Conservation (phyloP, 805 yeast genomes). For the Kodamaea kaohsiungensis region DNA sequence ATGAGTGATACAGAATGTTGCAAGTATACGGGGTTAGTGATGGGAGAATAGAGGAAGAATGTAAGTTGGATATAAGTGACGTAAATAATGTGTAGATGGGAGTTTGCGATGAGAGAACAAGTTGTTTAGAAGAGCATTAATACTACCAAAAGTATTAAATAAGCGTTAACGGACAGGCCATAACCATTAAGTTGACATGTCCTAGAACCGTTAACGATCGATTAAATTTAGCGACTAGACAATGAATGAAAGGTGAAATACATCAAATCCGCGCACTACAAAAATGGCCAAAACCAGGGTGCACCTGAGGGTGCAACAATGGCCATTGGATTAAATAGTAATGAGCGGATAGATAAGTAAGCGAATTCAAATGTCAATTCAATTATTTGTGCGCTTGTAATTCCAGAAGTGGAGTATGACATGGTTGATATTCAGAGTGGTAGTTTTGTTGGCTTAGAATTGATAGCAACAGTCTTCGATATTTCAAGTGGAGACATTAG, state of each 20-base stretch:
- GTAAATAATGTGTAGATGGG: too few relatives aligned
- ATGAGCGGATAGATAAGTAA: neutral
- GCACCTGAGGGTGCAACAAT: neutral
- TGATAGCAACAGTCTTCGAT: too few relatives aligned
- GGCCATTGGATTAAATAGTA: neutral
- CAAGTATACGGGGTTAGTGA: neutral
- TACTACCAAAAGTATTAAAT: too few relatives aligned
- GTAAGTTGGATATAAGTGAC: too few relatives aligned
- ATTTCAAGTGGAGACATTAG: too few relatives aligned
- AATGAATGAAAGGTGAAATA: too few relatives aligned
- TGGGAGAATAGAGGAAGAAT: neutral
- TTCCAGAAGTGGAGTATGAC: neutral
- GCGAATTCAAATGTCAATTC: too few relatives aligned
- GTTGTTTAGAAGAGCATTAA: too few relatives aligned
- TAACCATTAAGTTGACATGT: neutral
- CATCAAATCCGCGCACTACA: neutral
- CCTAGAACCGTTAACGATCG: neutral
- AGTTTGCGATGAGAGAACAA: too few relatives aligned
- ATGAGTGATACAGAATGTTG: neutral
- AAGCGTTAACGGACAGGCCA: too few relatives aligned
- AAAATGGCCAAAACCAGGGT: neutral
- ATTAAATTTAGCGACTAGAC: neutral
- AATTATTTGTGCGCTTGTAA: neutral
- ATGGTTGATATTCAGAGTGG: neutral
- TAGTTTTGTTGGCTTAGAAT: too few relatives aligned